Evolutionary conservation across 768 basidiomycete species (phyloP).

Genomic region (Clitopilus hobsonii): DNA sequence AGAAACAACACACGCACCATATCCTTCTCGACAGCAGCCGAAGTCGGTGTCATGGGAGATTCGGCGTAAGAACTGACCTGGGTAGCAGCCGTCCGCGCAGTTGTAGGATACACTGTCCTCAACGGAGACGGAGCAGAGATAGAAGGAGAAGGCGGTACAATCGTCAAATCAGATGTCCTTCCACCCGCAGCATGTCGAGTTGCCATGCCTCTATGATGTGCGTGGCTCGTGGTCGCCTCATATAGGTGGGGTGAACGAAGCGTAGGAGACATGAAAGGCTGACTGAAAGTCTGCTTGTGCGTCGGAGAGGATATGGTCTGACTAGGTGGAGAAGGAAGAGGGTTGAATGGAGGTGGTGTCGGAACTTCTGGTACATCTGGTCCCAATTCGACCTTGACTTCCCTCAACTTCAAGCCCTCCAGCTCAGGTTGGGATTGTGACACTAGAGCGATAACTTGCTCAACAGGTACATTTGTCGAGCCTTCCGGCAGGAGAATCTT

Average conservation of each 20-base stretch:
- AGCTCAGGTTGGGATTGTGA: constrained; percentile 57
- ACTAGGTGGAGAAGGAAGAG: constrained; percentile 20
- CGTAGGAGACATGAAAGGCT: constrained; percentile 19
- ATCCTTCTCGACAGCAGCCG: not conserved
- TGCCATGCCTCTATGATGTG: constrained; percentile 11
- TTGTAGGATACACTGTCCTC: not conserved
- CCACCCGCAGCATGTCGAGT: constrained; percentile 5
- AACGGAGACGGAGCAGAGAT: constrained; percentile 6
- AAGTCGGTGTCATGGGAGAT: not conserved
- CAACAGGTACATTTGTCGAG: constrained; percentile 45
- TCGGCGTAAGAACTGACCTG: constrained; percentile 4
- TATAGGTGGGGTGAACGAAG: constrained; percentile 24
- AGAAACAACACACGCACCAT: not conserved
- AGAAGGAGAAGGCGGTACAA: constrained; percentile 14
- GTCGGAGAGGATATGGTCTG: constrained; percentile 15
- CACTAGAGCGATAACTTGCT: constrained; percentile 62
- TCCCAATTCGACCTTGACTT: too few relatives aligned
- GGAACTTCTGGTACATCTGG: constrained; percentile 13
- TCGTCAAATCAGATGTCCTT: constrained; percentile 9
- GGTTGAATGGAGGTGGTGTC: constrained; percentile 19
- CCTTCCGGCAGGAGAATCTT: constrained; percentile 78
- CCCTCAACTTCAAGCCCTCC: too few relatives aligned
- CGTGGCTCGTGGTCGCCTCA: constrained; percentile 21
- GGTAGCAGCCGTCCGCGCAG: not conserved
- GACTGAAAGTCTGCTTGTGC: constrained; percentile 14